Evolutionary conservation across 768 basidiomycete genomes (phyloP).

Genomic region (Leccinum fibrillosum): DNA sequence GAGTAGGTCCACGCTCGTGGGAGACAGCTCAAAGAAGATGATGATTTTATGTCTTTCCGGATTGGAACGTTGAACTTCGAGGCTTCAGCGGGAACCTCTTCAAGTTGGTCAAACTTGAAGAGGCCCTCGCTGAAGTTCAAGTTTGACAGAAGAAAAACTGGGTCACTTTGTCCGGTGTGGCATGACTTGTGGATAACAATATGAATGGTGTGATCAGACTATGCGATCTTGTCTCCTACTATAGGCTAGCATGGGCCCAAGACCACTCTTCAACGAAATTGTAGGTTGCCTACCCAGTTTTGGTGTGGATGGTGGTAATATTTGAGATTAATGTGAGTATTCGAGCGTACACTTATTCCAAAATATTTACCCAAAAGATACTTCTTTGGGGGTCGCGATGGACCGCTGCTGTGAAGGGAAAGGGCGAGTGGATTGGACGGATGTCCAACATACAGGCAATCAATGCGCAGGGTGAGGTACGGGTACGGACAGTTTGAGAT

Average conservation of each 20-base stretch:
- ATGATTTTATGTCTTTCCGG: background rate
- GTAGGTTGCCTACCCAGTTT: background rate
- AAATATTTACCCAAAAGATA: no score
- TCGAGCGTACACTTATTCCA: no score
- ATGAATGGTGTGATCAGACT: background rate
- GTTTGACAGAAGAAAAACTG: background rate
- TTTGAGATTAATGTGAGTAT: no score
- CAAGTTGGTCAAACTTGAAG: no score
- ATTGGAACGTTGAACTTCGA: background rate
- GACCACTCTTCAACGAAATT: background rate
- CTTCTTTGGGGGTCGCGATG: no score
- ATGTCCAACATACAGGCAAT: no score
- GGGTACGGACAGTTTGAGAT: no score
- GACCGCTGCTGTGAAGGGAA: no score
- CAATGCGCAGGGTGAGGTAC: no score
- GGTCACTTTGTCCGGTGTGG: background rate
- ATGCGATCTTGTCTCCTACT: background rate
- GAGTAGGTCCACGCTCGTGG: background rate
- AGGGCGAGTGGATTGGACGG: no score
- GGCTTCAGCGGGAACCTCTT: background rate
- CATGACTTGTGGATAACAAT: no score
- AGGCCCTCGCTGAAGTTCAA: background rate
- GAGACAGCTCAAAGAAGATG: background rate
- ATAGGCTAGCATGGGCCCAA: background rate
- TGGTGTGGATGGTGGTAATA: background rate